These are phyloP conservation scores for Aegilops sharonensis DNA, from an alignment of 176 grass and related monocot genomes.

Conservation along the genomic window DNA sequence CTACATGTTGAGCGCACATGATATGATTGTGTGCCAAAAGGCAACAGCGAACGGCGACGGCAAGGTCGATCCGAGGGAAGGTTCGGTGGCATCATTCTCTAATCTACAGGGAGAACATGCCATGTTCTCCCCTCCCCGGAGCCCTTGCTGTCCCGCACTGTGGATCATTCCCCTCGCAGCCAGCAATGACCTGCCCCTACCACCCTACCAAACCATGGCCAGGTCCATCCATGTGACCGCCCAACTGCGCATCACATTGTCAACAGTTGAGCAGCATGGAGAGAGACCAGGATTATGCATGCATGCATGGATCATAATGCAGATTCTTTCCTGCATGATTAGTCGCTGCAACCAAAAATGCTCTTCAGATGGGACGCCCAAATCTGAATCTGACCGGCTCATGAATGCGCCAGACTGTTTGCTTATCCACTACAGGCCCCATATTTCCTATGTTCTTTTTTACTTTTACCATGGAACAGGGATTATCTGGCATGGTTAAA, in stretches of 20 bases:
- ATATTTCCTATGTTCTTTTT: background rate
- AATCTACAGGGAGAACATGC: background rate
- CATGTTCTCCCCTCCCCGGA: background rate
- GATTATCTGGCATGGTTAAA: background rate
- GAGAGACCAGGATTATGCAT: background rate
- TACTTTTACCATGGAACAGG: background rate
- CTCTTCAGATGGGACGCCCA: background rate
- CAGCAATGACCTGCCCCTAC: background rate
- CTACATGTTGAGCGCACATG: background rate
- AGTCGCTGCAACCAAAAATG: background rate
- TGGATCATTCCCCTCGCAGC: background rate
- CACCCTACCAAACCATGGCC: background rate
- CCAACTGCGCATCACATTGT: background rate
- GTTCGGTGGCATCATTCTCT: background rate
- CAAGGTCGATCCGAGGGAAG: background rate
- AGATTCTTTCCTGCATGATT: background rate
- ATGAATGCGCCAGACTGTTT: background rate
- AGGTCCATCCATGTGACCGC: constrained; percentile 4
- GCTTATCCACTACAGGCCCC: fast-evolving
- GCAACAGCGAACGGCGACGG: background rate
- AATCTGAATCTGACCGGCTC: background rate
- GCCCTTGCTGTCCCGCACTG: background rate
- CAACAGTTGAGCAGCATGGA: background rate
- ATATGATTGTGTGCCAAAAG: background rate
- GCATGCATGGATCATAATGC: background rate